Conservation (phyloP, 2,329 filamentous ascomycete genomes). For the Trichoderma polysporum region DNA sequence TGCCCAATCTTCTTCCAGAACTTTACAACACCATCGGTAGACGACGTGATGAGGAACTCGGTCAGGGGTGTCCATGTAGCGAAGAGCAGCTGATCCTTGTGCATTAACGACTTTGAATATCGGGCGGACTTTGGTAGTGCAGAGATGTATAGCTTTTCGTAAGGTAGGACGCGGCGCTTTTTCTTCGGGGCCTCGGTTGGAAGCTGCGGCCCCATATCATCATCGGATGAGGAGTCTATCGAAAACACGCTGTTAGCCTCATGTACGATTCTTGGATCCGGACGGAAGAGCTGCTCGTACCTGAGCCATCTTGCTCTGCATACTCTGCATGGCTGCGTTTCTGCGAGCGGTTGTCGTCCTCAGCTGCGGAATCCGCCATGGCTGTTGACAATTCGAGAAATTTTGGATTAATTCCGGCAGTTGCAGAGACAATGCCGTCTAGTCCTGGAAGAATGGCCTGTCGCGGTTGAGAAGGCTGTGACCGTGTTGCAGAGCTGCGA, state of each 20-base stretch:
- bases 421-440: background rate
- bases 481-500: background rate
- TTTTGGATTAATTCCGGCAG: background rate
- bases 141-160: conserved; percentile 92
- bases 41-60: conserved; percentile 94
- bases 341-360: conserved; percentile 38
- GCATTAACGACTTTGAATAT: conserved; percentile 97
- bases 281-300: conserved; percentile 30
- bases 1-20: conserved; percentile 97
- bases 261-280: background rate
- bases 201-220: conserved; percentile 91
- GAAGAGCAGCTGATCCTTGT: conserved; percentile 90
- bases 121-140: conserved; percentile 77
- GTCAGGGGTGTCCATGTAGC: conserved; percentile 85
- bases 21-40: conserved; percentile 93
- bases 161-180: conserved; percentile 85
- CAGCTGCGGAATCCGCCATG: conserved; percentile 28
- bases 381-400: background rate
- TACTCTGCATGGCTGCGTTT: conserved; percentile 58
- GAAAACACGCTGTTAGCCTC: conserved; percentile 20
- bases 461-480: conserved; percentile 20
- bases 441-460: background rate
- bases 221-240: conserved; percentile 73
- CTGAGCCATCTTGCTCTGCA: conserved; percentile 46
- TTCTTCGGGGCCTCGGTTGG: conserved; percentile 82